Evolutionary conservation across 2,329 filamentous ascomycete genomes (phyloP).

Genomic region (Xylaria sp.): DNA sequence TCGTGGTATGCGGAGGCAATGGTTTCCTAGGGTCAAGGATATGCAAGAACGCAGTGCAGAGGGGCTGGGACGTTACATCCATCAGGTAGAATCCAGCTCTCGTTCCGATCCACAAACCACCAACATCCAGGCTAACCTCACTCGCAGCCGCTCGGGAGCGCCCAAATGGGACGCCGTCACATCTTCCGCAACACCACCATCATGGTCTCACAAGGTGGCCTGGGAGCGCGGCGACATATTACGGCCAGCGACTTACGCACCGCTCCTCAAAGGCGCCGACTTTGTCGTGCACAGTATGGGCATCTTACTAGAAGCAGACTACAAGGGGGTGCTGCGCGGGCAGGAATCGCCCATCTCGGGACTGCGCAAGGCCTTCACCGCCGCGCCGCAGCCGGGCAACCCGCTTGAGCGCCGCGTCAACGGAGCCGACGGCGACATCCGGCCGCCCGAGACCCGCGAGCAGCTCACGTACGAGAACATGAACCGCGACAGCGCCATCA

Average conservation of each 20-base stretch:
- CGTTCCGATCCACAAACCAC: not conserved
- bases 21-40: conserved; percentile 89
- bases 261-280: conserved; percentile 76
- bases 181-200: conserved; percentile 70
- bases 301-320: conserved; percentile 95
- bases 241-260: conserved; percentile 77
- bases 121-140: conserved; percentile 28
- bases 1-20: conserved; percentile 92
- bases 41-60: conserved; percentile 83
- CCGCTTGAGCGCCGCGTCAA: conserved; percentile 66
- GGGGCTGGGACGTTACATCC: conserved; percentile 91
- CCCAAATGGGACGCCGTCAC: conserved; percentile 84
- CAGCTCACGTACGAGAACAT: conserved; percentile 96
- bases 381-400: conserved; percentile 66
- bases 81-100: conserved; percentile 70
- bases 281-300: conserved; percentile 95
- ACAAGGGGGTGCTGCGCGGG: conserved; percentile 89
- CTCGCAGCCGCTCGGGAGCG: conserved; percentile 80
- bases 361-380: conserved; percentile 77
- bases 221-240: conserved; percentile 93
- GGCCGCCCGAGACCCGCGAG: conserved; percentile 69
- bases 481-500: conserved; percentile 89
- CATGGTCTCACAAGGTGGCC: conserved; percentile 81
- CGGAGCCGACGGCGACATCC: conserved; percentile 65
- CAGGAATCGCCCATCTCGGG: conserved; percentile 81